A percentile compares a stretch with the other conserved stretches of the same genome.
These are phyloP conservation scores for Penicillium robsamsonii DNA, from an alignment of 495 filamentous ascomycete genomes.

Conservation along the genomic window DNA sequence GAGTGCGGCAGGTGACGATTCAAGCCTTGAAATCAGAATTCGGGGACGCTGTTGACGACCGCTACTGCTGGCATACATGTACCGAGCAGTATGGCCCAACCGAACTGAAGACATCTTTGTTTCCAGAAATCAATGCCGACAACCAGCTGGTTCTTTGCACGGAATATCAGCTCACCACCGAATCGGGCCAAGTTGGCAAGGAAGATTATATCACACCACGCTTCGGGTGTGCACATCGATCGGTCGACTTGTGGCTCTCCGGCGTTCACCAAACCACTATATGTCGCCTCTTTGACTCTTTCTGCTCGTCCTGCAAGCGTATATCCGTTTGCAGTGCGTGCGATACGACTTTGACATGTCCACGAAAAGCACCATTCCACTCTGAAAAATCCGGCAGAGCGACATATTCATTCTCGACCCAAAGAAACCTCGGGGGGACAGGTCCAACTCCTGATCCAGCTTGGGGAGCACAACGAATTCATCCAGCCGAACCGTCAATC, in stretches of 20 bases:
- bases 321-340: conserved; percentile 44
- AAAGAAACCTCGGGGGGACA: conserved; percentile 39
- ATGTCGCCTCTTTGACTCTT: conserved; percentile 39
- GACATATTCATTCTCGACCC: conserved; percentile 43
- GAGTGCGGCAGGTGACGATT: conserved; percentile 32
- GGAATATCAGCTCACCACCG: conserved; percentile 42
- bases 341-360: conserved; percentile 38
- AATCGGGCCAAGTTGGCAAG: conserved; percentile 41
- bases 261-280: conserved; percentile 44
- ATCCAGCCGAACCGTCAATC: conserved; percentile 39
- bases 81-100: conserved; percentile 44
- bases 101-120: conserved; percentile 38
- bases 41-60: conserved; percentile 30
- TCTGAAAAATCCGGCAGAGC: conserved; percentile 25
- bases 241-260: conserved; percentile 46
- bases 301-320: conserved; percentile 40
- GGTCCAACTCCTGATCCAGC: conserved; percentile 30
- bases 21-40: conserved; percentile 32
- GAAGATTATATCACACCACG: conserved; percentile 45
- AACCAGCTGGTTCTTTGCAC: conserved; percentile 38
- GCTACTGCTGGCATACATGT: conserved; percentile 48
- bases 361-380: conserved; percentile 36
- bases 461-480: conserved; percentile 42
- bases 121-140: conserved; percentile 37
- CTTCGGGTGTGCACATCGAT: conserved; percentile 48